These are phyloP conservation scores for Elongisporangium anandrum DNA, from an alignment of 352 stramenopile species.

Conservation along the genomic window DNA sequence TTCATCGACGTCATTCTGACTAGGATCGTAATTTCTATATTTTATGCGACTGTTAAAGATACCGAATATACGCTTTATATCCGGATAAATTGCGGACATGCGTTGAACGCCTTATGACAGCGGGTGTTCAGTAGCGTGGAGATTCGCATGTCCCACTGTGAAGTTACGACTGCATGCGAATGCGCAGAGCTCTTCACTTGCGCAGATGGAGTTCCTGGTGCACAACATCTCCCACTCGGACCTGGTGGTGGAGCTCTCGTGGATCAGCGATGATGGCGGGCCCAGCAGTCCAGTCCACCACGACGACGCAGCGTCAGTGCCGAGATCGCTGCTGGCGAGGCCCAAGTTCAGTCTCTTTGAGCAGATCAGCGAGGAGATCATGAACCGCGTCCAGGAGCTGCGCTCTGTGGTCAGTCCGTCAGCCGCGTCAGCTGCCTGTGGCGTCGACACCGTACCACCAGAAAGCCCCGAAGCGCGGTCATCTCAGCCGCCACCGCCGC, in stretches of 20 bases:
- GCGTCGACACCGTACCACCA: slow-evolving; percentile 2
- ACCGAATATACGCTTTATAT: neutral
- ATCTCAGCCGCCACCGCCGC: slow-evolving; percentile 36
- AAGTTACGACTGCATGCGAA: slow-evolving; percentile 5
- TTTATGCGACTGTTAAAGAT: neutral
- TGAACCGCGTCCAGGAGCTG: slow-evolving; percentile 56
- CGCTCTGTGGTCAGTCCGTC: slow-evolving; percentile 7
- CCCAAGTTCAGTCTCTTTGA: slow-evolving; percentile 90
- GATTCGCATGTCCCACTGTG: neutral
- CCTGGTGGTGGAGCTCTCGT: slow-evolving; percentile 89
- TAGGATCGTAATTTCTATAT: neutral
- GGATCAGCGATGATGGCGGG: slow-evolving; percentile 37
- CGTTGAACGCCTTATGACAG: neutral
- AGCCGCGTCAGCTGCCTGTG: slow-evolving; percentile 1
- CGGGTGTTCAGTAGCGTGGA: neutral
- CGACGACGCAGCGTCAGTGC: slow-evolving; percentile 17
- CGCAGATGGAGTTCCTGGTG: slow-evolving; percentile 91
- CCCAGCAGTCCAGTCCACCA: slow-evolving; percentile 3
- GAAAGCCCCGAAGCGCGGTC: slow-evolving; percentile 5
- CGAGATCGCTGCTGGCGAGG: slow-evolving; percentile 56
- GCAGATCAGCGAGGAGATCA: slow-evolving; percentile 66
- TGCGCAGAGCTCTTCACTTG: neutral
- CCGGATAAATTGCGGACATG: no score
- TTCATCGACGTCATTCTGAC: neutral
- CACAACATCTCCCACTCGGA: slow-evolving; percentile 97